A percentile compares a stretch with the other conserved stretches of the same genome.
phyloP scores from a whole-genome alignment of 352 stramenopile species.

The Pythium myriotylum region DNA sequence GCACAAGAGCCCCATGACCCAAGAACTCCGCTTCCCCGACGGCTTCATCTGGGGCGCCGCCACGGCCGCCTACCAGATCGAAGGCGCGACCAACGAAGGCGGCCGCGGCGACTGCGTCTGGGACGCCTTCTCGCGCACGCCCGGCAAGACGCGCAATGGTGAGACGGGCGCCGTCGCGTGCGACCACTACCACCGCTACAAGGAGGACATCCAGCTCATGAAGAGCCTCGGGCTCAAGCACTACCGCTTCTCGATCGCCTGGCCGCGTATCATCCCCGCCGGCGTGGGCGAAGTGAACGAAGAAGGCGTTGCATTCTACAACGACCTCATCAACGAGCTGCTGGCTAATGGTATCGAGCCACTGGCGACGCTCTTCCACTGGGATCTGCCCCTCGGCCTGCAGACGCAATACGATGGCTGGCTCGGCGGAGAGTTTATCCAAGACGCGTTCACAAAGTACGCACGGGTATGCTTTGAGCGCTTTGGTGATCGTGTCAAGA shows the following conservation, averaged over 20 bases:
- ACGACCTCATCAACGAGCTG: conserved; percentile 87
- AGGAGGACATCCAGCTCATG: conserved; percentile 93
- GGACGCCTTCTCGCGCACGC: conserved; percentile 44
- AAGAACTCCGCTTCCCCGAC: conserved; percentile 48
- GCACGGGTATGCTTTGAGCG: conserved; percentile 83
- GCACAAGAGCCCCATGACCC: conserved; percentile 17
- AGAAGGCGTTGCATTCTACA: conserved; percentile 90
- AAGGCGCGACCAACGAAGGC: conserved; percentile 85
- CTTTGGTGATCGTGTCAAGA: conserved; percentile 91
- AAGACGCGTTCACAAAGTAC: conserved; percentile 77
- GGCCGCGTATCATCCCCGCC: conserved; percentile 82
- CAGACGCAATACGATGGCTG: conserved; percentile 63
- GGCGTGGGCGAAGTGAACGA: conserved; percentile 63
- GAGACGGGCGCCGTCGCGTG: conserved; percentile 79
- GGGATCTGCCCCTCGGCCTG: conserved; percentile 91
- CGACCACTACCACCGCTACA: conserved; percentile 92
- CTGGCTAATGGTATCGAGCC: conserved; percentile 72
- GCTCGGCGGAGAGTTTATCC: conserved; percentile 51
- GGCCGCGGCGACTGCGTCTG: conserved; percentile 90
- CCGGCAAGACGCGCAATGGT: conserved; percentile 24
- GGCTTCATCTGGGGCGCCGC: conserved; percentile 87
- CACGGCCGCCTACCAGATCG: conserved; percentile 93
- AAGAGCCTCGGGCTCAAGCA: conserved; percentile 84
- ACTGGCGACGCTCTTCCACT: conserved; percentile 95
- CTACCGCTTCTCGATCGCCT: conserved; percentile 94